Conservation (phyloP, 202 grass and related monocot species). For the Eragrostis tef region DNA sequence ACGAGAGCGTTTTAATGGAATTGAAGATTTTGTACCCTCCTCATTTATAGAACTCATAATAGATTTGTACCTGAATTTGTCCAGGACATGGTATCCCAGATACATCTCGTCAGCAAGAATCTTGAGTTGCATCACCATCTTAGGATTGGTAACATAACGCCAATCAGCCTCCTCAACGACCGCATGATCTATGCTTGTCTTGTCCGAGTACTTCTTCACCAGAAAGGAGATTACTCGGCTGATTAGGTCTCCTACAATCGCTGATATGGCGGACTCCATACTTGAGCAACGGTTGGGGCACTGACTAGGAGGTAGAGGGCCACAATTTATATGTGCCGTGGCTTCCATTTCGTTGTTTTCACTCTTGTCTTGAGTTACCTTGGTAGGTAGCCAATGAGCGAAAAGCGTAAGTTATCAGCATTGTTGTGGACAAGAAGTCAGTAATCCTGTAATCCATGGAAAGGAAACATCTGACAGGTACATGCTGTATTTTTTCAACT, state of each 20-base stretch:
- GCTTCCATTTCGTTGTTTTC: too few relatives aligned
- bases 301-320: background rate
- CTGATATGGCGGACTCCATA: background rate
- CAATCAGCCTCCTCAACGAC: constrained; percentile 16
- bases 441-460: too few relatives aligned
- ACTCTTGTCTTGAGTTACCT: too few relatives aligned
- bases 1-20: background rate
- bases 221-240: background rate
- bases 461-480: too few relatives aligned
- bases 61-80: background rate
- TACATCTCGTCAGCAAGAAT: background rate
- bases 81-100: constrained; percentile 19
- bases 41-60: background rate
- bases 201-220: background rate
- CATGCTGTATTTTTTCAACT: too few relatives aligned
- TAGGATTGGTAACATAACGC: constrained; percentile 15
- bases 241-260: background rate
- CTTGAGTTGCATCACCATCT: constrained; percentile 26
- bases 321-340: background rate
- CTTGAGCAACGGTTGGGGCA: background rate
- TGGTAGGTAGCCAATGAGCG: too few relatives aligned
- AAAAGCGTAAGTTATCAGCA: too few relatives aligned
- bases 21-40: background rate
- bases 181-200: background rate
- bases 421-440: too few relatives aligned